Percentiles rank a stretch among this genome's conserved stretches.
Conservation (phyloP, 1,284 basidiomycete species). For the Fomitopsis pinicola region DNA sequence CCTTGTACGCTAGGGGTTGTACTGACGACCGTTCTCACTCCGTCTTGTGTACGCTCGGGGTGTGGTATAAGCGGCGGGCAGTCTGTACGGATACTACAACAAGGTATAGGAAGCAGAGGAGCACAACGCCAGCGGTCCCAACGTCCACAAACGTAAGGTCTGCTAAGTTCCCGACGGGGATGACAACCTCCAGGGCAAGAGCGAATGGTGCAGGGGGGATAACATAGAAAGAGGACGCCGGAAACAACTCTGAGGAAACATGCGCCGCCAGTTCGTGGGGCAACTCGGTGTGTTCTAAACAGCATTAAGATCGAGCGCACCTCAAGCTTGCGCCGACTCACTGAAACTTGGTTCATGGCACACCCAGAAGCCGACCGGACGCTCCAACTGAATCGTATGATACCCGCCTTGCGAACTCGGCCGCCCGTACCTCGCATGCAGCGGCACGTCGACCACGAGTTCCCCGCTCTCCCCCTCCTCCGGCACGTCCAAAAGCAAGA, state of each 20-base stretch:
- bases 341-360: constrained; percentile 21
- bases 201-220: no score
- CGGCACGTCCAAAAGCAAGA: constrained; percentile 35
- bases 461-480: neutral
- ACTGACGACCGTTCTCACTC: constrained; percentile 21
- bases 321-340: constrained; percentile 4
- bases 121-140: constrained; percentile 36
- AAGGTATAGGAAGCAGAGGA: constrained; percentile 36
- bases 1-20: constrained; percentile 23
- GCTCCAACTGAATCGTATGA: constrained; percentile 23
- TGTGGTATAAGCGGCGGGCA: constrained; percentile 14
- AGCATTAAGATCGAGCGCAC: no score
- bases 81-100: constrained; percentile 20
- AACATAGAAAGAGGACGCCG: neutral
- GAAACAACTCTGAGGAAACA: constrained; percentile 12
- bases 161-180: constrained; percentile 35
- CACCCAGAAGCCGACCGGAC: constrained; percentile 38
- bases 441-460: constrained; percentile 38
- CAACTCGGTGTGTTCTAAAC: neutral
- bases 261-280: constrained; percentile 16
- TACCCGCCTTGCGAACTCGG: constrained; percentile 18
- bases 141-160: constrained; percentile 39
- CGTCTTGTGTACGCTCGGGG: constrained; percentile 11
- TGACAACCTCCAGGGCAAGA: no score
- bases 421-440: constrained; percentile 47